Conservation (phyloP, 495 filamentous ascomycete species). For the Podospora bellae-mahoneyi region DNA sequence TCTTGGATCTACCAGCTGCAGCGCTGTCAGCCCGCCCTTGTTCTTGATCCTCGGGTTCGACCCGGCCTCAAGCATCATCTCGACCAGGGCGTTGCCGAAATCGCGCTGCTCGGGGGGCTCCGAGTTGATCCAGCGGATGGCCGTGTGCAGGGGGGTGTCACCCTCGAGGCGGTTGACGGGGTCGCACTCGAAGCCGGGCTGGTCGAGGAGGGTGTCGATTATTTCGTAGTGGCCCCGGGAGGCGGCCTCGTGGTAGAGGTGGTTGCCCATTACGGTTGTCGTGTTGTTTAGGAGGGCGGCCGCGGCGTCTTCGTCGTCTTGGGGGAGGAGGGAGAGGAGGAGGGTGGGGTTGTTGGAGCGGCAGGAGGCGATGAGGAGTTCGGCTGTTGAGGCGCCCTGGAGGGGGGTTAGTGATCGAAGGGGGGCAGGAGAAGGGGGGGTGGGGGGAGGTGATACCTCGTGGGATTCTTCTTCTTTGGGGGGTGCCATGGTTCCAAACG, state of each 20-base stretch:
- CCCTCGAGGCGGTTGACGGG: constrained; percentile 73
- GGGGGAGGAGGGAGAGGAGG: constrained; percentile 56
- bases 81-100: constrained; percentile 66
- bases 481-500: background rate
- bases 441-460: background rate
- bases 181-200: constrained; percentile 92
- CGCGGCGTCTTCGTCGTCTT: constrained; percentile 44
- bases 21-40: constrained; percentile 64
- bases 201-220: constrained; percentile 89
- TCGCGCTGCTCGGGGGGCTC: constrained; percentile 55
- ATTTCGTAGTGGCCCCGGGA: constrained; percentile 84
- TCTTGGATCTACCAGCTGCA: constrained; percentile 68
- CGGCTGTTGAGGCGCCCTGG: constrained; percentile 79
- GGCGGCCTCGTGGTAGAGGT: constrained; percentile 86
- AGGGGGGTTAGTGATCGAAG: background rate
- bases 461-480: constrained; percentile 7
- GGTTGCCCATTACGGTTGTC: constrained; percentile 78
- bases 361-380: constrained; percentile 88
- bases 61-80: constrained; percentile 92
- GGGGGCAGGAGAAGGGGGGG: background rate
- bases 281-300: constrained; percentile 78
- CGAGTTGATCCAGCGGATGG: constrained; percentile 78
- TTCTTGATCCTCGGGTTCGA: constrained; percentile 50
- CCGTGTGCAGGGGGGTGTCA: constrained; percentile 87
- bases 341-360: constrained; percentile 88